Conservation (phyloP, 139 green algal genomes). For the Chlorokybus atmophyticus region DNA sequence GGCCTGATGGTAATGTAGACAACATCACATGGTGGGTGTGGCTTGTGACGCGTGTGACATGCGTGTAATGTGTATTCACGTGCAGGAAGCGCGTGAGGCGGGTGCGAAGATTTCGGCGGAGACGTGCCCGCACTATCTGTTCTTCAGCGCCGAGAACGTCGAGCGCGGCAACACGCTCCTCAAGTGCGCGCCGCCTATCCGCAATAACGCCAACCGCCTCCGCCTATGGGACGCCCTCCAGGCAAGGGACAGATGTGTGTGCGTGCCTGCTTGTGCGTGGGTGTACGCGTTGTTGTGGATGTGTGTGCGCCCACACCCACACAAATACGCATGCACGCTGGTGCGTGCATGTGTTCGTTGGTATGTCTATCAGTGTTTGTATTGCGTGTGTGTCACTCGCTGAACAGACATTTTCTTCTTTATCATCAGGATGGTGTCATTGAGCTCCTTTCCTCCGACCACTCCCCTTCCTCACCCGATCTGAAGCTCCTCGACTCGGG, state of each 20-base stretch:
- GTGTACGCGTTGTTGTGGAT: conserved; percentile 4
- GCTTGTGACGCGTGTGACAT: conserved; percentile 11
- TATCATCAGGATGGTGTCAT: no score
- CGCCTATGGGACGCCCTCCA: conserved; percentile 40
- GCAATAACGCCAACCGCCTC: conserved; percentile 44
- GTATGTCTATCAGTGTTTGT: no score
- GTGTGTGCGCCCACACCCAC: neutral
- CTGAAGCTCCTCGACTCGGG: conserved; percentile 60
- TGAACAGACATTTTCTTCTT: no score
- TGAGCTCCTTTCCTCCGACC: conserved; percentile 65
- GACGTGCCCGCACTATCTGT: conserved; percentile 85
- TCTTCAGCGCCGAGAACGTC: conserved; percentile 62
- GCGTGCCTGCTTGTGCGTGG: no score
- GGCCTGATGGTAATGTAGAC: no score
- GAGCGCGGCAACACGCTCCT: conserved; percentile 50
- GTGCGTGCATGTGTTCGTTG: no score
- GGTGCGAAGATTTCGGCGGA: conserved; percentile 68
- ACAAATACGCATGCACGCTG: no score
- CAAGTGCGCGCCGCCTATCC: conserved; percentile 68
- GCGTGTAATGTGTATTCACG: neutral
- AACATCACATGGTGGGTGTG: neutral
- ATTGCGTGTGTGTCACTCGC: no score
- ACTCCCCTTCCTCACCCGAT: conserved; percentile 62
- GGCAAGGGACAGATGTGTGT: no score
- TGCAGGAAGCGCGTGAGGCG: conserved; percentile 15